Evolutionary conservation across 2,329 filamentous ascomycete genomes (phyloP).

Genomic region (Cladosporium sp.): DNA sequence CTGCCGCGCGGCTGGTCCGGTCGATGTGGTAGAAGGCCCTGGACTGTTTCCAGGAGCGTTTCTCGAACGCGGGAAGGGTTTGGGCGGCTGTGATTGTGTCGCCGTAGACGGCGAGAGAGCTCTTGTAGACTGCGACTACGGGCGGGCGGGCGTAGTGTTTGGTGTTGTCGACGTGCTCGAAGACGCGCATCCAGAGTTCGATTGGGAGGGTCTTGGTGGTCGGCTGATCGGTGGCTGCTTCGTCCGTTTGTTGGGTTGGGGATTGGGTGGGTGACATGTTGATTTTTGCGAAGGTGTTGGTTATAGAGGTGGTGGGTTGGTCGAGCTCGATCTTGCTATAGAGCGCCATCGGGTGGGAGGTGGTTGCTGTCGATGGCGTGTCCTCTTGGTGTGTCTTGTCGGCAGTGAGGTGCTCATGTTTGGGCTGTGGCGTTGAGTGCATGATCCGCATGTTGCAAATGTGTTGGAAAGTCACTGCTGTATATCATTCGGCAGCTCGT

Average conservation of each 20-base stretch:
- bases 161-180: not conserved
- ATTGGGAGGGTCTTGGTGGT: not conserved
- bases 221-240: no score
- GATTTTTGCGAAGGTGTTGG: not conserved
- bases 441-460: no score
- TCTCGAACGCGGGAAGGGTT: not conserved
- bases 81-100: not conserved
- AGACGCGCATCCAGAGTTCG: not conserved
- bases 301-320: not conserved
- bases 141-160: not conserved
- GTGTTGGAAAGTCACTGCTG: not conserved
- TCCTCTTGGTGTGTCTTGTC: no score
- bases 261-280: not conserved
- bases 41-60: not conserved
- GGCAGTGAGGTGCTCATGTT: no score
- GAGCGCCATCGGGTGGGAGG: no score
- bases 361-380: no score
- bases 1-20: not conserved
- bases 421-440: no score
- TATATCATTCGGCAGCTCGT: not conserved
- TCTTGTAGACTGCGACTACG: not conserved
- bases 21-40: not conserved
- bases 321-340: not conserved
- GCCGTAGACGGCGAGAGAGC: not conserved
- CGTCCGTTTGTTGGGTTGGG: no score